A percentile compares a stretch with the other conserved stretches of the same genome.
Evolutionary conservation across 176 grass and related monocot species (phyloP).

Genomic region (Chrysopogon serrulatus): DNA sequence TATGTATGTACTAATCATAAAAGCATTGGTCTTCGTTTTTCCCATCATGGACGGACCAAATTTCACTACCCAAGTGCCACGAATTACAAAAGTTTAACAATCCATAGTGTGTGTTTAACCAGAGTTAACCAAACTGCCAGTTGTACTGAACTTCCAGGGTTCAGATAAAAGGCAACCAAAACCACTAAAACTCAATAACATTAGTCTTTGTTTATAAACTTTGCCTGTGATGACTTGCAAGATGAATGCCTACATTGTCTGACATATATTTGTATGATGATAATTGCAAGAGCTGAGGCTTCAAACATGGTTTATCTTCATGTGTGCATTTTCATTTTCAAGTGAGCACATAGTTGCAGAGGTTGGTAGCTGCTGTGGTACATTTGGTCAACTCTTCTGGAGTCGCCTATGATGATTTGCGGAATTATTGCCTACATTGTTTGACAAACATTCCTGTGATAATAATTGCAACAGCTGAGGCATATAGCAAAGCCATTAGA

Average conservation of each 20-base stretch:
- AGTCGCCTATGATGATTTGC: constrained; percentile 19
- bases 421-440: constrained; percentile 13
- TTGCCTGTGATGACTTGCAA: not conserved
- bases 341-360: not conserved
- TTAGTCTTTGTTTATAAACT: not conserved
- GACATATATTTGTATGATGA: constrained; percentile 1
- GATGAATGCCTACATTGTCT: constrained; percentile 5
- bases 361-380: not conserved
- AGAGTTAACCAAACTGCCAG: not conserved
- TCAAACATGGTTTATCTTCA: constrained; percentile 4
- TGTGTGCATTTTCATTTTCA: constrained; percentile 11
- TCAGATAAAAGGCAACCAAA: not conserved
- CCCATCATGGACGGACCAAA: not conserved
- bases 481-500: not conserved
- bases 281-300: not conserved
- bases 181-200: not conserved
- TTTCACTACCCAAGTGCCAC: not conserved
- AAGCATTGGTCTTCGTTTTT: not conserved
- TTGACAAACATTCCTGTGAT: not conserved
- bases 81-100: not conserved
- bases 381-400: not conserved
- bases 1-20: not conserved
- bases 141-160: not conserved
- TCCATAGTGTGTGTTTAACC: not conserved
- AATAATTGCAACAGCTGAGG: constrained; percentile 19